phyloP scores from a whole-genome alignment of 179 eudicot species.

The Gypsophila paniculata region DNA sequence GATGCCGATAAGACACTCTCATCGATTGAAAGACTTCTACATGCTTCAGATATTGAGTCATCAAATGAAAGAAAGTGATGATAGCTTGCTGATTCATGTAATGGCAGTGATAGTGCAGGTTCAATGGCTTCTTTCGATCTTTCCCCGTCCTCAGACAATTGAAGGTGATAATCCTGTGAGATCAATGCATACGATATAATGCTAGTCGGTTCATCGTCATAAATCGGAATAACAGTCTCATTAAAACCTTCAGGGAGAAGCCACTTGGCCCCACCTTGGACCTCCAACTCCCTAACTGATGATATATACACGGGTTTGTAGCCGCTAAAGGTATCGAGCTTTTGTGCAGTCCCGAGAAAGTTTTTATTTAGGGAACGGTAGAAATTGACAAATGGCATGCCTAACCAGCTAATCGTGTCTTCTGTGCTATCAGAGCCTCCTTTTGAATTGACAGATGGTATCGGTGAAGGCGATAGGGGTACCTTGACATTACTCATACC shows the following conservation, averaged over 20 bases:
- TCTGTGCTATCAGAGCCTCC: conserved; percentile 50
- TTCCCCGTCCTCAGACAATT: conserved; percentile 62
- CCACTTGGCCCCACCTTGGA: conserved; percentile 69
- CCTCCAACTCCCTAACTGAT: conserved; percentile 57
- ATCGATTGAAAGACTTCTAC: conserved; percentile 63
- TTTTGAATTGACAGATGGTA: conserved; percentile 37
- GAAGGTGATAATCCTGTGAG: conserved; percentile 58
- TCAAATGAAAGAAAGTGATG: conserved; percentile 51
- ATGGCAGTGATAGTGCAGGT: conserved; percentile 43
- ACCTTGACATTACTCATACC: conserved; percentile 27
- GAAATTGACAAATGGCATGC: conserved; percentile 66
- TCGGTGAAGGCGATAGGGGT: conserved; percentile 34
- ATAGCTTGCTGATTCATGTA: conserved; percentile 45
- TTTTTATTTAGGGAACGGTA: conserved; percentile 68
- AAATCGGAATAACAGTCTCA: conserved; percentile 74
- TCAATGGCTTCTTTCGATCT: conserved; percentile 56
- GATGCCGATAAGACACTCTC: conserved; percentile 51
- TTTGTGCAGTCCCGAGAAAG: conserved; percentile 48
- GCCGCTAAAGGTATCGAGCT: conserved; percentile 56
- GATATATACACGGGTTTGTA: conserved; percentile 70
- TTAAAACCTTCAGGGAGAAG: conserved; percentile 66
- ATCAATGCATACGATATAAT: conserved; percentile 75
- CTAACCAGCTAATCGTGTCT: conserved; percentile 65
- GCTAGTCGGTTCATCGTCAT: conserved; percentile 96
- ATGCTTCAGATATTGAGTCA: conserved; percentile 54